Conservation (phyloP, 495 filamentous ascomycete genomes). For the Cudoniella acicularis region DNA sequence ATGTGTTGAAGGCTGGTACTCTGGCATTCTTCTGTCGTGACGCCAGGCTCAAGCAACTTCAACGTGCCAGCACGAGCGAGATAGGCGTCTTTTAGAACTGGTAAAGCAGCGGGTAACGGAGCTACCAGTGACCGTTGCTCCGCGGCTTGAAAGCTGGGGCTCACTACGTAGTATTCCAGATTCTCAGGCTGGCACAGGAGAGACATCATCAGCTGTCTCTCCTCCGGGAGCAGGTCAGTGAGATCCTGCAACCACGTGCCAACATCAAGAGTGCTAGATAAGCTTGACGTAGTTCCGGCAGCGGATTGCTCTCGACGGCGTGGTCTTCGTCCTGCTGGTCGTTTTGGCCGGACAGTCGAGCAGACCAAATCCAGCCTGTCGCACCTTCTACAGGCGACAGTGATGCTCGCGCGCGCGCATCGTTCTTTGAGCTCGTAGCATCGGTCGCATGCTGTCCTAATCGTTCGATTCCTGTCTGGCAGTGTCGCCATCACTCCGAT, state of each 20-base stretch:
- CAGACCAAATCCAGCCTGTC: slow-evolving; percentile 20
- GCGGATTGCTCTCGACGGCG: background rate
- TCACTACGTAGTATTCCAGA: slow-evolving; percentile 19
- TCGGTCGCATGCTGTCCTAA: slow-evolving; percentile 22
- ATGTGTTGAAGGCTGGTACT: slow-evolving; percentile 17
- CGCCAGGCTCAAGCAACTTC: slow-evolving; percentile 10
- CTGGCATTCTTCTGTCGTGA: slow-evolving; percentile 1
- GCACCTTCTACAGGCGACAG: slow-evolving; percentile 19
- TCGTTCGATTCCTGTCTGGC: background rate
- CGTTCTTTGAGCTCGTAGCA: slow-evolving; percentile 27
- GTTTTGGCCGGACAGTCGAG: slow-evolving; percentile 11
- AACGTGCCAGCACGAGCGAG: slow-evolving; percentile 23
- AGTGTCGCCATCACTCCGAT: background rate
- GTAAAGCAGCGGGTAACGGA: slow-evolving; percentile 16
- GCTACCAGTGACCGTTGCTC: slow-evolving; percentile 16
- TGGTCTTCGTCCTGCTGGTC: slow-evolving; percentile 16
- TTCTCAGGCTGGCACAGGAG: slow-evolving; percentile 14
- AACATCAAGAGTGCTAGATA: background rate
- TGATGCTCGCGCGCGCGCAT: slow-evolving; percentile 12
- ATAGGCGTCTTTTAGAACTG: slow-evolving; percentile 21
- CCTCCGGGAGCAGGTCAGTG: background rate
- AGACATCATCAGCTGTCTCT: slow-evolving; percentile 18
- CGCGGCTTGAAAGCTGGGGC: slow-evolving; percentile 22
- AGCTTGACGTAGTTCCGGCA: background rate
- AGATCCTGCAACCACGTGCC: background rate